Percentiles rank a stretch among this genome's conserved stretches.
phyloP scores from a whole-genome alignment of 306 rosid species.

The Vachellia collinsii region DNA sequence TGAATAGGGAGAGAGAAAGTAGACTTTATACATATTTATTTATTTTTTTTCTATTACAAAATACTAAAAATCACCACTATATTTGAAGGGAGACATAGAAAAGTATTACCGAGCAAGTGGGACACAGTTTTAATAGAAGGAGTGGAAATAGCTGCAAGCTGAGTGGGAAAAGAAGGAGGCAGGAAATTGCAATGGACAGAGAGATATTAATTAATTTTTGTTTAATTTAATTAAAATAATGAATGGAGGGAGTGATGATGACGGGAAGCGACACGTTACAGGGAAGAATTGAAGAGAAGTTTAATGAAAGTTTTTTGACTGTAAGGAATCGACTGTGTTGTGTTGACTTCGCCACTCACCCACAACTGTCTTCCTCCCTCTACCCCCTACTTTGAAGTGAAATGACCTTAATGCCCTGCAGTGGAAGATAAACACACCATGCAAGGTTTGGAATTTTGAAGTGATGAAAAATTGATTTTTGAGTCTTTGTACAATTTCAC shows the following conservation, averaged over 20 bases:
- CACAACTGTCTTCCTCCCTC: no score
- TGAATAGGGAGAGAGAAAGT: no score
- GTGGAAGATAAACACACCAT: no score
- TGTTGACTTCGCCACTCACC: not conserved
- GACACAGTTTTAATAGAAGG: not conserved
- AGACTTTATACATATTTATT: no score
- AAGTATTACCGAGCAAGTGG: not conserved
- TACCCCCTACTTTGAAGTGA: no score
- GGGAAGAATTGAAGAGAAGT: not conserved
- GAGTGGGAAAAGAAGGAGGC: not conserved
- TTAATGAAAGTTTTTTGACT: not conserved
- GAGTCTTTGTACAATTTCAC: no score
- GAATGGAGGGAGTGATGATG: not conserved
- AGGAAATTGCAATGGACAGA: not conserved
- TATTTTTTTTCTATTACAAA: not conserved
- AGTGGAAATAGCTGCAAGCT: not conserved
- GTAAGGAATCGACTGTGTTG: not conserved
- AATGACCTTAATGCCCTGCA: no score
- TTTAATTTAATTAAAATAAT: not conserved
- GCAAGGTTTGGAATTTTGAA: no score
- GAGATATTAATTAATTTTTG: not conserved
- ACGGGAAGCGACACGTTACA: not conserved
- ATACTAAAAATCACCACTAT: not conserved
- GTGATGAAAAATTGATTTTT: no score
- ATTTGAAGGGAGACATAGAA: not conserved